phyloP scores from a whole-genome alignment of 306 rosid species.

The Vigna radiata region DNA sequence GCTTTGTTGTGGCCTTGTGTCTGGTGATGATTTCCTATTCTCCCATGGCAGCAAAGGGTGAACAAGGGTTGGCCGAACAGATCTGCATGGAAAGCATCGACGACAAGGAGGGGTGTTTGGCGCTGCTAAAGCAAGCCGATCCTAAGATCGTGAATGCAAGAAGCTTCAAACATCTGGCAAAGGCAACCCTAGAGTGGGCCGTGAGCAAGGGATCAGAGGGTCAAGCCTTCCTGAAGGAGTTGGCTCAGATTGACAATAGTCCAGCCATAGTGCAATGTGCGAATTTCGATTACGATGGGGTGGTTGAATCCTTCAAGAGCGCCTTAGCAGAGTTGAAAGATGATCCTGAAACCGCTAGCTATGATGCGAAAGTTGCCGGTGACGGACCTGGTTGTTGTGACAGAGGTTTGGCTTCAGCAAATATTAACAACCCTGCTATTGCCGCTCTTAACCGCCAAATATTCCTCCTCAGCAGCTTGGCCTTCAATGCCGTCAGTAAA shows the following conservation, averaged over 20 bases:
- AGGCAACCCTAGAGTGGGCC: neutral
- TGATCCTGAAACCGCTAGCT: slow-evolving; percentile 24
- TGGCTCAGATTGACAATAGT: neutral
- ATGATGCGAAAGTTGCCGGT: neutral
- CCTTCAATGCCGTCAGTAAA: neutral
- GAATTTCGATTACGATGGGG: neutral
- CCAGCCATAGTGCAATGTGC: slow-evolving; percentile 31
- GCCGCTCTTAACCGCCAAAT: neutral
- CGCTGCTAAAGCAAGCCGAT: neutral
- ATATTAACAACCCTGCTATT: neutral
- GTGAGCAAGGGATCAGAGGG: neutral
- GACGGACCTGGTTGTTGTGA: neutral
- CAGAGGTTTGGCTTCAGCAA: neutral
- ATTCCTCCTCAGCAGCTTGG: neutral
- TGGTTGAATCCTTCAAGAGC: slow-evolving; percentile 28
- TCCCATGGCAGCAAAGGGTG: neutral
- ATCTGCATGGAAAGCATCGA: neutral
- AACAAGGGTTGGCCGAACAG: neutral
- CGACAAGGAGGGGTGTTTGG: neutral
- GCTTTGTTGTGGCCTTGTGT: neutral
- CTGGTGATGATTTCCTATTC: neutral
- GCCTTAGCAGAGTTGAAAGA: slow-evolving; percentile 2
- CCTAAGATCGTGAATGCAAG: neutral
- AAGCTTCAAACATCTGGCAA: neutral
- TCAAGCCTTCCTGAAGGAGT: neutral